A percentile compares a stretch with the other conserved stretches of the same genome.
Evolutionary conservation across 2,329 filamentous ascomycete genomes (phyloP).

Genomic region (Venturia pyrina): DNA sequence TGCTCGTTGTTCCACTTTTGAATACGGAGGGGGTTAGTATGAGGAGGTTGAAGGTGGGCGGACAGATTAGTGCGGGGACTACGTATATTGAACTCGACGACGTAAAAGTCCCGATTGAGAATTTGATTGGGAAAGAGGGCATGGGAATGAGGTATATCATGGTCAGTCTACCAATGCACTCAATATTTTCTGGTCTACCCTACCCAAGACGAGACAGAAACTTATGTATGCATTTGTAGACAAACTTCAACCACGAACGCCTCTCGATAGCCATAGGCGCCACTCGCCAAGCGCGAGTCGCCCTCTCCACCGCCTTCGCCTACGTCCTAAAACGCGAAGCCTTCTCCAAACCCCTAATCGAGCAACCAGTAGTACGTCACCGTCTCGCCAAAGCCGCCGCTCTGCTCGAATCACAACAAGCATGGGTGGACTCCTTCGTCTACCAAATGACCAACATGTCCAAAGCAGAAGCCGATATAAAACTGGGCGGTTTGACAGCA

Average conservation of each 20-base stretch:
- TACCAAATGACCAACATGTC: conserved; percentile 56
- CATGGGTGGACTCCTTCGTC: conserved; percentile 62
- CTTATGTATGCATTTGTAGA: conserved; percentile 31
- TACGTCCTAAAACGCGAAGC: conserved; percentile 58
- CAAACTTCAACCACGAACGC: conserved; percentile 72
- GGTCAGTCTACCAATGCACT: not conserved
- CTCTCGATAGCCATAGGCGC: conserved; percentile 55
- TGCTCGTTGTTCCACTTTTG: conserved; percentile 63
- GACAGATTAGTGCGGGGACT: conserved; percentile 56
- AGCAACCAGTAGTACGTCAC: conserved; percentile 65
- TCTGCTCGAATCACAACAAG: conserved; percentile 57
- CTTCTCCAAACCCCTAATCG: conserved; percentile 58
- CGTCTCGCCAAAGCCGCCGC: conserved; percentile 61
- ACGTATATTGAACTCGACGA: conserved; percentile 70
- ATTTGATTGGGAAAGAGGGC: conserved; percentile 60
- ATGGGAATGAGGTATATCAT: conserved; percentile 62
- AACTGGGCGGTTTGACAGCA: conserved; percentile 63
- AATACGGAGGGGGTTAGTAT: conserved; percentile 55
- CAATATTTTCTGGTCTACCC: too few relatives aligned
- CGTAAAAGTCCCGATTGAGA: conserved; percentile 59
- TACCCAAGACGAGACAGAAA: not conserved
- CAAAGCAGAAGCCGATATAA: conserved; percentile 48
- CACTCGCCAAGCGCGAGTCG: conserved; percentile 53
- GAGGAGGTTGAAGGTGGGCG: conserved; percentile 56
- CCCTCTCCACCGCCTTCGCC: conserved; percentile 48